Conservation (phyloP, 1,284 basidiomycete genomes). For the Ceratobasidium sp. region DNA sequence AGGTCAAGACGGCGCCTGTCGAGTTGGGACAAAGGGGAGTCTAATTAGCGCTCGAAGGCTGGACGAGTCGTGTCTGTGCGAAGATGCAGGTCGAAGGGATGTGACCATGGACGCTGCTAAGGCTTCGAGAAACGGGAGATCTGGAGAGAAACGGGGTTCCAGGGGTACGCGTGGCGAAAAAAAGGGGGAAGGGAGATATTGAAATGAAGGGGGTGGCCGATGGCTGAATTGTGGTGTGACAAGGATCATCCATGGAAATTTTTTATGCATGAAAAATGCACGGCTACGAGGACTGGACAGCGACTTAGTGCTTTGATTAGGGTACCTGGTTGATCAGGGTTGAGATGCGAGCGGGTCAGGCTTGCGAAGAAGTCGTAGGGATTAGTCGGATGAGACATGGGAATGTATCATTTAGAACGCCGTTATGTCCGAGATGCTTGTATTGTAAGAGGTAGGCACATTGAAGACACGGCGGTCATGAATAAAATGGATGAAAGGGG, state of each 20-base stretch:
- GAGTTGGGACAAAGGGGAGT: not conserved
- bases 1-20: not conserved
- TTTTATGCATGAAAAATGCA: not conserved
- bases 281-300: not conserved
- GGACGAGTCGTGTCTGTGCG: not conserved
- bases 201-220: not conserved
- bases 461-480: too few species aligned
- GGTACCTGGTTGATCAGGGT: not conserved
- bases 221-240: not conserved
- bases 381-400: not conserved
- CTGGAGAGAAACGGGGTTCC: constrained; percentile 4
- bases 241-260: not conserved
- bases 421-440: not conserved
- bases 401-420: not conserved
- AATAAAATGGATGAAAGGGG: too few species aligned
- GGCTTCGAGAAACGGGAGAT: not conserved
- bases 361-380: not conserved
- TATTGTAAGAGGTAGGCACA: too few species aligned
- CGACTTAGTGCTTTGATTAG: not conserved
- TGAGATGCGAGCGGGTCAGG: not conserved
- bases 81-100: not conserved
- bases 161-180: not conserved
- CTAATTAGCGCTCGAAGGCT: not conserved
- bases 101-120: not conserved
- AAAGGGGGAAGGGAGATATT: not conserved